Conservation (phyloP, 2,329 filamentous ascomycete species). For the Ophiostoma montium region DNA sequence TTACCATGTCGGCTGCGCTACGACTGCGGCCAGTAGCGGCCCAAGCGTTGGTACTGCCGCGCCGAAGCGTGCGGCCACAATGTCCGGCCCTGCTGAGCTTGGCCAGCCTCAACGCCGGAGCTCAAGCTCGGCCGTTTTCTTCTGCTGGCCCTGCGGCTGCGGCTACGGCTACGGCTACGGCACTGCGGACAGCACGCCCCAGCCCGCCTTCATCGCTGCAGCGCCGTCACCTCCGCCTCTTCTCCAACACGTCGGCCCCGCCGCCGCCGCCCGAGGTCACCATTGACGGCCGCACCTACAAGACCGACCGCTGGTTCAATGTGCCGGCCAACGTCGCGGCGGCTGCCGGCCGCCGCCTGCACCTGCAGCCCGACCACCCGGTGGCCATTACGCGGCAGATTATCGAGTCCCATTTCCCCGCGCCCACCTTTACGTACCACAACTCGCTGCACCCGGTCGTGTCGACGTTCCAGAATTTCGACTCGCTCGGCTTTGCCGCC, state of each 20-base stretch:
- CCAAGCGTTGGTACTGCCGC: neutral
- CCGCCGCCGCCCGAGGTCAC: constrained; percentile 24
- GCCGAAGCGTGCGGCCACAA: neutral
- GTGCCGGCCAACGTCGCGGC: constrained; percentile 60
- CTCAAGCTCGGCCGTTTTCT: neutral
- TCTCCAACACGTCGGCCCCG: neutral
- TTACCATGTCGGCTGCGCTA: neutral
- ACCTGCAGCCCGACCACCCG: constrained; percentile 82
- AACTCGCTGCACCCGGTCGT: constrained; percentile 67
- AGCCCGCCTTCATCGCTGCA: too few species aligned
- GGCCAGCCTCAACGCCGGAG: neutral
- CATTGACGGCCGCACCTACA: constrained; percentile 50
- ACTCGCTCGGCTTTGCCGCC: constrained; percentile 79
- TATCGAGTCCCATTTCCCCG: constrained; percentile 77
- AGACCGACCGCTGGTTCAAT: constrained; percentile 74
- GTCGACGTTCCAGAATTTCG: constrained; percentile 77
- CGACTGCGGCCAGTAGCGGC: neutral
- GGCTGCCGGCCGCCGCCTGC: constrained; percentile 63
- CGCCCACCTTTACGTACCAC: constrained; percentile 59
- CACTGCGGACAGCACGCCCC: too few species aligned
- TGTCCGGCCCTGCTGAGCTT: neutral
- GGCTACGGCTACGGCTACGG: neutral
- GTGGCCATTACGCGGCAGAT: constrained; percentile 81
- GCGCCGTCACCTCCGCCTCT: too few species aligned
- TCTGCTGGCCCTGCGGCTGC: neutral